A percentile compares a stretch with the other conserved stretches of the same genome.
phyloP scores from a whole-genome alignment of 495 filamentous ascomycete genomes.

The Podospora comata region DNA sequence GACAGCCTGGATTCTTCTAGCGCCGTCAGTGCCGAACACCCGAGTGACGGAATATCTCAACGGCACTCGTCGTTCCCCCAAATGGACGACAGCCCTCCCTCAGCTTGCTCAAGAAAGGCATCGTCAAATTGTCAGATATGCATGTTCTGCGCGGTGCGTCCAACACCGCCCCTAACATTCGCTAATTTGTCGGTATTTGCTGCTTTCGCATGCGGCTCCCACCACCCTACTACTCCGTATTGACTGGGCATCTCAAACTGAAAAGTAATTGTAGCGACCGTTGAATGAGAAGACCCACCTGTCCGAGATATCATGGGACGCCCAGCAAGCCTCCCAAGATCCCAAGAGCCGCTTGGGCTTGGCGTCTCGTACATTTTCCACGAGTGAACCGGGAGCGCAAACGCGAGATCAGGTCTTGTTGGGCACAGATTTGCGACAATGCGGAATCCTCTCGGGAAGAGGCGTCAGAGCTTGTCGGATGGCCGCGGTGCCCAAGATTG shows the following conservation, averaged over 20 bases:
- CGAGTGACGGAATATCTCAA: constrained; percentile 8
- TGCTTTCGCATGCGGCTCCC: neutral
- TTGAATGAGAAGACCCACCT: neutral
- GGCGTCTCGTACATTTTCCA: constrained; percentile 10
- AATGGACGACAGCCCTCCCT: neutral
- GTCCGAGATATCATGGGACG: constrained; percentile 8
- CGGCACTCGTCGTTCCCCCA: neutral
- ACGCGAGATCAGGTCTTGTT: neutral
- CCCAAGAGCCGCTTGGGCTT: constrained; percentile 15
- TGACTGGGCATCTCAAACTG: neutral
- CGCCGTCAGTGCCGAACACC: constrained; percentile 7
- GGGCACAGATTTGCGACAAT: neutral
- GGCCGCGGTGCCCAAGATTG: neutral
- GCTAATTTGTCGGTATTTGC: neutral
- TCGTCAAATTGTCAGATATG: neutral
- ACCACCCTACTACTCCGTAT: neutral
- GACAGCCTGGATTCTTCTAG: neutral
- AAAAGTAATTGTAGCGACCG: neutral
- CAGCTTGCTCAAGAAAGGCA: neutral
- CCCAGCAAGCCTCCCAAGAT: constrained; percentile 6
- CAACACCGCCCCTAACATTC: neutral
- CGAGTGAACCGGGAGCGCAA: neutral
- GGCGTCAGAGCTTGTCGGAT: neutral
- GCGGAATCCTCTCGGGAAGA: neutral
- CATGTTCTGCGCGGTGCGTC: neutral